These are phyloP conservation scores for Pythium dissotocum DNA, from an alignment of 352 stramenopile species.

Conservation along the genomic window DNA sequence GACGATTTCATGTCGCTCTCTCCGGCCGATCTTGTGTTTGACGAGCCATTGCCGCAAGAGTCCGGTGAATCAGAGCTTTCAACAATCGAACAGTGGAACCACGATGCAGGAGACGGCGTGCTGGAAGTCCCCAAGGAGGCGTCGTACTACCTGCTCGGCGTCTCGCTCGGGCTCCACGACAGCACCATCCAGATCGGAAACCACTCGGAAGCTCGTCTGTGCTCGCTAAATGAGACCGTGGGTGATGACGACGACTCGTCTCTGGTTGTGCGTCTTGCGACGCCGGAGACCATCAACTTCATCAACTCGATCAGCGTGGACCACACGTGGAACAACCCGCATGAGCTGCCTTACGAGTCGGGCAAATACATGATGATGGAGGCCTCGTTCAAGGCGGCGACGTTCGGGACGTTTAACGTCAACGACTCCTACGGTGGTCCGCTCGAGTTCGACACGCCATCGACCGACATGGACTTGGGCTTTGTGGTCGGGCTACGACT, in stretches of 20 bases:
- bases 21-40: background rate
- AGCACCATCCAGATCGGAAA: slow-evolving; percentile 2
- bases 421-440: slow-evolving; percentile 18
- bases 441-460: slow-evolving; percentile 24
- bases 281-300: slow-evolving; percentile 25
- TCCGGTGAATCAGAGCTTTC: background rate
- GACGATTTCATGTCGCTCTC: slow-evolving; percentile 6
- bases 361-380: background rate
- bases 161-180: slow-evolving; percentile 12
- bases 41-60: no score
- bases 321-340: slow-evolving; percentile 29
- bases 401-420: background rate
- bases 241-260: slow-evolving; percentile 21
- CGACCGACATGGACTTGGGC: slow-evolving; percentile 25
- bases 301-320: slow-evolving; percentile 25
- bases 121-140: slow-evolving; percentile 20
- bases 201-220: slow-evolving; percentile 9
- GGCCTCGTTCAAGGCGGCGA: background rate
- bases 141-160: slow-evolving; percentile 24
- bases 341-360: background rate
- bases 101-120: slow-evolving; percentile 13
- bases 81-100: slow-evolving; percentile 26
- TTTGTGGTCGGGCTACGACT: slow-evolving; percentile 41
- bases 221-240: slow-evolving; percentile 20
- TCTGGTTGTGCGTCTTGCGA: slow-evolving; percentile 26